Base-by-base conservation (phyloP, 306 rosid species). In the Casuarina cunninghamiana region DNA sequence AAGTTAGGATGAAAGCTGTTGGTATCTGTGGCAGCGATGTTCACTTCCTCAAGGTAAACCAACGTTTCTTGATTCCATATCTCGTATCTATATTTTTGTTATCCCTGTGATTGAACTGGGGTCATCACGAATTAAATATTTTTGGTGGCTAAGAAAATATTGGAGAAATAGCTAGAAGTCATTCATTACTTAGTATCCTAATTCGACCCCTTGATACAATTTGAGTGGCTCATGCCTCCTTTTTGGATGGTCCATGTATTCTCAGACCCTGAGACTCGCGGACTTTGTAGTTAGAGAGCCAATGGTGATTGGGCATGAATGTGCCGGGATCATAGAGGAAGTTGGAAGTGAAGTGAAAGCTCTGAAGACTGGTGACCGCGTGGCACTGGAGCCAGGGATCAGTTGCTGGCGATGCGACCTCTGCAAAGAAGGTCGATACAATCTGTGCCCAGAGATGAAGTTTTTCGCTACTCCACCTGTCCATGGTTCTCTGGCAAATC, bases 1-100 rank as follows among this genome's bases (percentile, higher is more conserved):
- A 84, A 82, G 82, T 91, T 45, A 83, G 86, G 83, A 82, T 91
- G 90, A 93, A 93, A 70, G 98, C 97, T 89, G 97, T 93, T 87
- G 98, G 98, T 43, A 93, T 91, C 50, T 93, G 98, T 77, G 98
- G 96, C 42, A 93, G 98, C 73, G 98, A 93, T 90, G 98, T 93
- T 84, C 97, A 93, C 84, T 89, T 85, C 82, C 87, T 93, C 84
- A 93, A 85, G 93, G 96, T 91, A 72, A 3, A 50, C 63, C 71
- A 26, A 26, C 75, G 53, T 9, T 76, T 70, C 55, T 26, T 62
- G 17, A 32, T 41, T 78, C 21, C 1, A 13, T 39, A 10, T 38
- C 7, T 63, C 15, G 13, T 35, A 62, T 62, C 69, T 8, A 17
- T 17, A 62, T 62, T 57, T 6, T n/a, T 57, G 32, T 57, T 57